These are phyloP conservation scores for Lithospermum erythrorhizon DNA, from an alignment of 257 asterid species.

Conservation along the genomic window DNA sequence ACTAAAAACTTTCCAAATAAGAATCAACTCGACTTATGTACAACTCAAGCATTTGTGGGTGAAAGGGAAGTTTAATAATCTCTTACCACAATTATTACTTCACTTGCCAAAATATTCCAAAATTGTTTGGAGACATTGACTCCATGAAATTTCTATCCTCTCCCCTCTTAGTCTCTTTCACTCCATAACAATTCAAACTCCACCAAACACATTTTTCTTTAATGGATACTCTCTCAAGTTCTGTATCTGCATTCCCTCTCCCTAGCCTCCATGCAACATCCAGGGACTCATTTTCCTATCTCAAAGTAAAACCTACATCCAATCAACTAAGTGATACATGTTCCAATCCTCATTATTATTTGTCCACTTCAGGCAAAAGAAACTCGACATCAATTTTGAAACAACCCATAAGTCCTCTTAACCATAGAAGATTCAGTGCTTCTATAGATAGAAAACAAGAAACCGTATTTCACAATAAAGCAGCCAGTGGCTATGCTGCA, in stretches of 20 bases:
- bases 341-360: too few relatives aligned
- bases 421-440: neutral
- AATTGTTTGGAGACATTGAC: too few relatives aligned
- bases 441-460: neutral
- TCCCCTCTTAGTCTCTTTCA: too few relatives aligned
- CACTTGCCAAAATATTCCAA: too few relatives aligned
- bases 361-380: neutral
- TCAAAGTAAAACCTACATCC: neutral
- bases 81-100: too few relatives aligned
- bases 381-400: neutral
- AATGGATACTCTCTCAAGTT: neutral
- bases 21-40: too few relatives aligned
- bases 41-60: too few relatives aligned
- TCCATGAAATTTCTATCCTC: too few relatives aligned
- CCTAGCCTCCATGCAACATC: neutral
- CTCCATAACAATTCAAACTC: neutral
- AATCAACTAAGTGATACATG: neutral
- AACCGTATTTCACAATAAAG: slow-evolving; percentile 8
- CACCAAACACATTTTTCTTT: neutral
- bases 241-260: neutral
- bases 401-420: neutral
- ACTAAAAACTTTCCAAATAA: too few relatives aligned
- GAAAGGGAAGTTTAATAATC: too few relatives aligned
- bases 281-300: neutral
- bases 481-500: slow-evolving; percentile 51